Evolutionary conservation across 2,329 filamentous ascomycete species (phyloP), one percentile per base, ranked within the genome.

Genomic region (Phyllosticta citrichinensis): DNA sequence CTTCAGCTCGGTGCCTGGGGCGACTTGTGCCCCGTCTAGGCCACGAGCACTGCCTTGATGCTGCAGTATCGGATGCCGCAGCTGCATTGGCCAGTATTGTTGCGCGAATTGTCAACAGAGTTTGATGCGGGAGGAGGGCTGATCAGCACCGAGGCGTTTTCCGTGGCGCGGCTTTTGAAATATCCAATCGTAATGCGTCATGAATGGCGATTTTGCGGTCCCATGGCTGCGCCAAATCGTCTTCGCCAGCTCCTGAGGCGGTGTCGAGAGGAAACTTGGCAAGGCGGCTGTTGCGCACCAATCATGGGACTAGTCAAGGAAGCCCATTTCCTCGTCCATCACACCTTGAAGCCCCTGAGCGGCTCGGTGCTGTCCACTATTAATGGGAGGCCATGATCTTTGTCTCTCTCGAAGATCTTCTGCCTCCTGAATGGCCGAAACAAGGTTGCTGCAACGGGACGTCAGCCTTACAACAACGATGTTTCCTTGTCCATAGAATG

Each of bases 281-380:
- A 30, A 30, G 27, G 40, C 40, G 40, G n/a, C n/a, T n/a, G 17
- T 47, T n/a, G 40, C 40, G 40, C 40, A n/a, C 40, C 40, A 47
- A 19, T 47, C 14, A 47, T n/a, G 17, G 3, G 40, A 47, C 47
- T 56, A 83, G 67, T 82, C 80, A 66, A 82, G 69, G 67, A 79
- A 82, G 4, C 81, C 80, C 76, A 84, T 76, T 68, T 84, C 81
- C 63, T 83, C 80, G 63, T 81, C 79, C 70, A 83, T 75, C n/a
- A 83, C 77, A 53, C 76, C 76, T 27, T 75, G 76, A 52, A 83
- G 67, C 0, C 78, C 77, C 58, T 67, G 74, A 17, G 74, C 72
- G 55, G 72, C 70, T 58, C 76, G 70, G 64, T 77, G 73, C 27
- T 71, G 72, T 19, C 73, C 75, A 63, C 75, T 76, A 64, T 78